Percentiles rank a stretch among this genome's conserved stretches.
These are phyloP conservation scores for Aspergillus cristatus DNA, from an alignment of 495 filamentous ascomycete genomes.

Conservation along the genomic window DNA sequence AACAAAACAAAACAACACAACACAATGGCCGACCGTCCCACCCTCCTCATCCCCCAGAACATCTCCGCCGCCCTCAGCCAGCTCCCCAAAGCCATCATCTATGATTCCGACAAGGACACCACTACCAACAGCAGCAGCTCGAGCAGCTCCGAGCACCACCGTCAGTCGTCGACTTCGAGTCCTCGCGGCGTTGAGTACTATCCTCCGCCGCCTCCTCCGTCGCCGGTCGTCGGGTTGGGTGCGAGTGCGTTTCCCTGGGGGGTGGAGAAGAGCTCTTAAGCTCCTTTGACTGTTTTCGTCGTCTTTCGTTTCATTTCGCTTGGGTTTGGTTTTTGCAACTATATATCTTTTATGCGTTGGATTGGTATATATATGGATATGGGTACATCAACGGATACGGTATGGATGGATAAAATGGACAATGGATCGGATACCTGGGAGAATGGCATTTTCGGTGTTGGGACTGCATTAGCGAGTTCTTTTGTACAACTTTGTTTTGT, in stretches of 20 bases:
- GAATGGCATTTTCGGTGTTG: too few relatives aligned
- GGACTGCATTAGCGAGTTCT: too few relatives aligned
- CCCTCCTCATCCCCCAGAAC: constrained; percentile 29
- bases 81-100: constrained; percentile 24
- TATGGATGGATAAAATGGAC: too few relatives aligned
- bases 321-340: too few relatives aligned
- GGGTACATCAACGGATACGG: too few relatives aligned
- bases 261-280: background rate
- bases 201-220: constrained; percentile 41
- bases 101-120: constrained; percentile 7
- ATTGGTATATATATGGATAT: too few relatives aligned
- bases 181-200: constrained; percentile 7
- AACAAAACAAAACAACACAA: too few relatives aligned
- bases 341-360: too few relatives aligned
- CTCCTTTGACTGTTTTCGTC: background rate
- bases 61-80: constrained; percentile 31
- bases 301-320: background rate
- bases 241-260: constrained; percentile 12
- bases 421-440: too few relatives aligned
- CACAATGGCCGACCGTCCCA: constrained; percentile 11
- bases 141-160: background rate
- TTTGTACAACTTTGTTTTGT: too few relatives aligned
- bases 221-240: constrained; percentile 37
- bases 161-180: background rate
- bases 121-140: background rate